phyloP scores from a whole-genome alignment of 75 land plant species.

The Isoetes taiwanensis region DNA sequence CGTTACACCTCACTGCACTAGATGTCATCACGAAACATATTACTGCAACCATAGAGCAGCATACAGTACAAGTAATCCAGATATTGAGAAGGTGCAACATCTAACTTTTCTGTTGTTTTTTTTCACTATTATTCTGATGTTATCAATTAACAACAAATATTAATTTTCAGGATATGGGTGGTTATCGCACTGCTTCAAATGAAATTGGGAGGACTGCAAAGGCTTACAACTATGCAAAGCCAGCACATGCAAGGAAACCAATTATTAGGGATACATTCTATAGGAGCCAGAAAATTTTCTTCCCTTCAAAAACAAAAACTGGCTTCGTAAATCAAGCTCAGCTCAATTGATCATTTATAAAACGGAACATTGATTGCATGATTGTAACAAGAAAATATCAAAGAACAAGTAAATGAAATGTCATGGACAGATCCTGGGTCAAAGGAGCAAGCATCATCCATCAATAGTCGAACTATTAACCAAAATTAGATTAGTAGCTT shows the following conservation, averaged over 20 bases:
- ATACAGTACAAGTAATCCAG: slow-evolving; percentile 18
- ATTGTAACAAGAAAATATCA: no score
- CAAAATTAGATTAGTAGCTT: no score
- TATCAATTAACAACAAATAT: neutral
- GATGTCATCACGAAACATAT: slow-evolving; percentile 29
- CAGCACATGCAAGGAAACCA: slow-evolving; percentile 24
- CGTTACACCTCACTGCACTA: slow-evolving; percentile 18
- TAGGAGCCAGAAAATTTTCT: slow-evolving; percentile 20
- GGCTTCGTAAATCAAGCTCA: slow-evolving; percentile 16
- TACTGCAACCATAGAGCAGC: slow-evolving; percentile 26
- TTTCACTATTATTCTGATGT: neutral
- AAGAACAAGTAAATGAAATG: no score
- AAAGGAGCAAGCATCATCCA: no score
- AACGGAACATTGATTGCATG: no score
- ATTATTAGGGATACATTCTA: slow-evolving; percentile 27
- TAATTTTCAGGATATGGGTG: slow-evolving; percentile 16
- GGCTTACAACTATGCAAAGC: slow-evolving; percentile 24
- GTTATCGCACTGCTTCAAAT: slow-evolving; percentile 13
- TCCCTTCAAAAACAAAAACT: slow-evolving; percentile 21
- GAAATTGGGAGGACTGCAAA: slow-evolving; percentile 22
- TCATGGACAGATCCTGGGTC: no score
- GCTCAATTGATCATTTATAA: no score
- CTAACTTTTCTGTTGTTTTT: neutral
- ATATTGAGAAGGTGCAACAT: slow-evolving; percentile 18
- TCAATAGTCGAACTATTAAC: no score